phyloP scores from a whole-genome alignment of 495 filamentous ascomycete genomes.

The Massariosphaeria phaeospora region DNA sequence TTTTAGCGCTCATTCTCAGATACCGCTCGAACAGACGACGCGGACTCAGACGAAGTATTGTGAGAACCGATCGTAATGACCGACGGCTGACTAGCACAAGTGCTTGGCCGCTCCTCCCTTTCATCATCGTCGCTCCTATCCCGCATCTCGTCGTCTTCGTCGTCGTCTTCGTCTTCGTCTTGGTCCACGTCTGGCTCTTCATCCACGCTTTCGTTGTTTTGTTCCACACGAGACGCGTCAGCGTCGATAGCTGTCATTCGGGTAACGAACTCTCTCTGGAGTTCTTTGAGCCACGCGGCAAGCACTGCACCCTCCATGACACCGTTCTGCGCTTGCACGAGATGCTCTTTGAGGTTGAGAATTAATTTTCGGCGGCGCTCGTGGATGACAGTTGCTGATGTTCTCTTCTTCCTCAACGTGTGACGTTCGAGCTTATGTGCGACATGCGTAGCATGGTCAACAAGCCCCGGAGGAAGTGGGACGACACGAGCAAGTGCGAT shows the following conservation, averaged over 20 bases:
- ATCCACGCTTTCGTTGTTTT: slow-evolving; percentile 8
- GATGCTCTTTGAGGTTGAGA: slow-evolving; percentile 65
- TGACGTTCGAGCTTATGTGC: slow-evolving; percentile 55
- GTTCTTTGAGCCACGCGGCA: slow-evolving; percentile 57
- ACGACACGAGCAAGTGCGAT: slow-evolving; percentile 71
- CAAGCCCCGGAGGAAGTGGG: slow-evolving; percentile 61
- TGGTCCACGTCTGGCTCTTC: too few species aligned
- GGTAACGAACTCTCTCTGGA: slow-evolving; percentile 72
- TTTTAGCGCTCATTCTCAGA: slow-evolving; percentile 9
- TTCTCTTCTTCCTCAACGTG: slow-evolving; percentile 52
- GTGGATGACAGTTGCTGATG: slow-evolving; percentile 51
- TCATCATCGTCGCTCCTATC: neutral
- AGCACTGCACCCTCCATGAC: slow-evolving; percentile 63
- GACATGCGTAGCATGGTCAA: slow-evolving; percentile 63
- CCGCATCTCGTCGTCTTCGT: neutral
- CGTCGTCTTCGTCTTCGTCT: slow-evolving; percentile 2
- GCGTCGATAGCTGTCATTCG: slow-evolving; percentile 62
- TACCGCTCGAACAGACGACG: neutral
- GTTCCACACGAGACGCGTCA: slow-evolving; percentile 31
- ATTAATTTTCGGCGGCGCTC: slow-evolving; percentile 65
- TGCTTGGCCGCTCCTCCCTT: slow-evolving; percentile 1
- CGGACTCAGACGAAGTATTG: neutral
- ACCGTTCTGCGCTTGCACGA: slow-evolving; percentile 65
- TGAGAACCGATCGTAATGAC: slow-evolving; percentile 14
- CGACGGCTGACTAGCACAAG: slow-evolving; percentile 10